Percentiles rank a stretch among this genome's conserved stretches.
These are phyloP conservation scores for Xylariaceae sp. DNA, from an alignment of 2,329 filamentous ascomycete genomes.

Conservation along the genomic window DNA sequence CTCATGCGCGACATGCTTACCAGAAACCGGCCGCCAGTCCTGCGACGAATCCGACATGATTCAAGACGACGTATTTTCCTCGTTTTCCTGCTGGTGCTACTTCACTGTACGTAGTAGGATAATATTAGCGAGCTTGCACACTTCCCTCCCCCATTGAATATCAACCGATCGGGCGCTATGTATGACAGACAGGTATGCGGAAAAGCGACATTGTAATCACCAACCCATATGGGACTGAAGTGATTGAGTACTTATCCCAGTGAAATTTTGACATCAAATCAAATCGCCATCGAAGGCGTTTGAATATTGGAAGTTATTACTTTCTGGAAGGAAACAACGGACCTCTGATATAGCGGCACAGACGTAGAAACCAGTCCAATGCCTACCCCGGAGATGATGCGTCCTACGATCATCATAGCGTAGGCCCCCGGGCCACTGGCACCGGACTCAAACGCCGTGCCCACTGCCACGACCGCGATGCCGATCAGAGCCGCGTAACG, in stretches of 20 bases:
- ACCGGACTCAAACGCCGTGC: slow-evolving; percentile 55
- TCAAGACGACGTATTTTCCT: slow-evolving; percentile 64
- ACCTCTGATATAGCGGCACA: slow-evolving; percentile 65
- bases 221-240: too few species aligned
- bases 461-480: slow-evolving; percentile 54
- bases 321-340: slow-evolving; percentile 1
- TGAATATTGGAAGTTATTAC: too few species aligned
- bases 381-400: slow-evolving; percentile 60
- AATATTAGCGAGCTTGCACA: slow-evolving; percentile 4
- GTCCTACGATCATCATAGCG: slow-evolving; percentile 57
- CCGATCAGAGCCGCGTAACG: slow-evolving; percentile 58
- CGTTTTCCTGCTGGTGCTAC: slow-evolving; percentile 60
- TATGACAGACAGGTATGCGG: too few species aligned
- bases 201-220: too few species aligned
- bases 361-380: slow-evolving; percentile 62
- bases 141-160: background rate
- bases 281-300: background rate
- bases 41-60: slow-evolving; percentile 63
- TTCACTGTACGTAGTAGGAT: slow-evolving; percentile 50
- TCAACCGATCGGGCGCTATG: too few species aligned
- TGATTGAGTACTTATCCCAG: too few species aligned
- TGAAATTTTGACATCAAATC: too few species aligned
- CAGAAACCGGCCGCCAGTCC: slow-evolving; percentile 62
- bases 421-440: slow-evolving; percentile 51
- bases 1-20: slow-evolving; percentile 49